Conservation (phyloP, 805 yeast species). For the Barnettozyma siamensis region DNA sequence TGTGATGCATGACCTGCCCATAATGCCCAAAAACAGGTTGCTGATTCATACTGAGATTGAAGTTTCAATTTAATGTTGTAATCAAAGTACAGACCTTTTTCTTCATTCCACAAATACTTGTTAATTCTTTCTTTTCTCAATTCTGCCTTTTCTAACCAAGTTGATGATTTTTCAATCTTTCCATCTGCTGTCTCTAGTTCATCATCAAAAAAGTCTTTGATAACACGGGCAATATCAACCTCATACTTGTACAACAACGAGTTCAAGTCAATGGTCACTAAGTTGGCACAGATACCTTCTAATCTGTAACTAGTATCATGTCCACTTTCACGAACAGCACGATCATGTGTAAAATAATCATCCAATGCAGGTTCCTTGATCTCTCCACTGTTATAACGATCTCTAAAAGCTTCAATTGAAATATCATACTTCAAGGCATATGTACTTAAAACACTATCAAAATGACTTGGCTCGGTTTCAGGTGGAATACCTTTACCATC, state of each 20-base stretch:
- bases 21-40: constrained; percentile 87
- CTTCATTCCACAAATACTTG: constrained; percentile 79
- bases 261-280: constrained; percentile 89
- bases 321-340: constrained; percentile 94
- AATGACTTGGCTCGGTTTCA: constrained; percentile 90
- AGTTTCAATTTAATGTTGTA: constrained; percentile 56
- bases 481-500: constrained; percentile 93
- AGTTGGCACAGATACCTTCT: constrained; percentile 82
- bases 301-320: constrained; percentile 91
- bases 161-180: constrained; percentile 37
- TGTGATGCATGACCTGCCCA: constrained; percentile 72
- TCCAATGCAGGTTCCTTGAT: constrained; percentile 79
- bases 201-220: constrained; percentile 52
- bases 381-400: constrained; percentile 59
- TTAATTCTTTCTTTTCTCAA: constrained; percentile 50
- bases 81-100: constrained; percentile 74
- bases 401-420: constrained; percentile 56
- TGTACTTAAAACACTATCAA: constrained; percentile 62
- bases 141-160: constrained; percentile 61
- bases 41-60: constrained; percentile 70
- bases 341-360: constrained; percentile 81
- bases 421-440: constrained; percentile 58
- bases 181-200: constrained; percentile 35
- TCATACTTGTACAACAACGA: constrained; percentile 87
- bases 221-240: constrained; percentile 64